These are phyloP conservation scores for Diaporthe australafricana DNA, from an alignment of 2,329 filamentous ascomycete species.

Conservation along the genomic window DNA sequence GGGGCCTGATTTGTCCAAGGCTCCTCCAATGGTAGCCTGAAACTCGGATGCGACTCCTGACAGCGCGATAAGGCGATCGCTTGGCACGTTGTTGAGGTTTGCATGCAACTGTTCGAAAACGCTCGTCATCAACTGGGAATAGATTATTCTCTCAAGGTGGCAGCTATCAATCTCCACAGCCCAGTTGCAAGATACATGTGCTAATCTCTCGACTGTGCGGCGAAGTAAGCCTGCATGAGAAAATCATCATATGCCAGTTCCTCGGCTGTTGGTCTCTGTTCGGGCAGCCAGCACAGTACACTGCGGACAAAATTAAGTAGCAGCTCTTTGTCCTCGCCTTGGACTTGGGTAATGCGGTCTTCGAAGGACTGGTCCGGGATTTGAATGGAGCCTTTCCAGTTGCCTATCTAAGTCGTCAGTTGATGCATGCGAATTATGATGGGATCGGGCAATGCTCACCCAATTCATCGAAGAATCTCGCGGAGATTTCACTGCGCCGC, in stretches of 20 bases:
- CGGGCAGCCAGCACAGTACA: neutral
- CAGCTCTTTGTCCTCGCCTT: neutral
- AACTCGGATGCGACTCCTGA: too few species aligned
- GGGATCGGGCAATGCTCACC: neutral
- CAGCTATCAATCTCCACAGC: too few species aligned
- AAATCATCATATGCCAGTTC: neutral
- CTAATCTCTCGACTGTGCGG: neutral
- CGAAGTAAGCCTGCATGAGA: neutral
- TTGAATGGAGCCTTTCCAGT: neutral
- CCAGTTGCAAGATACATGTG: too few species aligned
- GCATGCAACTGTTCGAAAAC: too few species aligned
- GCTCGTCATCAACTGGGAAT: too few species aligned
- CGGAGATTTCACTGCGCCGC: neutral
- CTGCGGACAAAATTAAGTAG: neutral
- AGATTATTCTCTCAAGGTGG: too few species aligned
- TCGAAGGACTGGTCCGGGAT: neutral
- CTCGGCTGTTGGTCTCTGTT: neutral
- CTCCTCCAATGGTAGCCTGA: too few species aligned
- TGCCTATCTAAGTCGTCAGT: neutral
- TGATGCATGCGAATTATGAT: neutral
- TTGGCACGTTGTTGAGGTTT: too few species aligned
- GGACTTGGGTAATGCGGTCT: neutral
- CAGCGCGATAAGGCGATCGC: too few species aligned
- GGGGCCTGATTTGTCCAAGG: too few species aligned
- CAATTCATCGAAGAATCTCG: neutral